Base-by-base conservation (phyloP, 208 protist genomes). In the Leishmania gerbilli region DNA sequence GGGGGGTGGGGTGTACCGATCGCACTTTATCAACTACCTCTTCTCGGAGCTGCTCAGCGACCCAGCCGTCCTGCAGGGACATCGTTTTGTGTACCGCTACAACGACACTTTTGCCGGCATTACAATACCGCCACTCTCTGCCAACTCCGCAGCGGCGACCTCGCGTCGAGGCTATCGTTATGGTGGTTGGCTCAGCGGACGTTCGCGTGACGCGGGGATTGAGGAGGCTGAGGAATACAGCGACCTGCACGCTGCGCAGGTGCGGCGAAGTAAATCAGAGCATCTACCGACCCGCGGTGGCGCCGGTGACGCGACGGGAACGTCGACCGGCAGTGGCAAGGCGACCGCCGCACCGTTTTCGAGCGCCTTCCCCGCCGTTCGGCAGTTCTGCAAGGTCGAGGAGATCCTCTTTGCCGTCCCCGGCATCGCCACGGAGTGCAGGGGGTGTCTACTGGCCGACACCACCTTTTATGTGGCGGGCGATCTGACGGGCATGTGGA, bases 371-470 rank as follows among this genome's bases (percentile, higher is more conserved):
- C 90, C 92, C 4, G 77, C 83, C 24, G 84, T 96, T 71, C 92
- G 92, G 1, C 84, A 84, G 47, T 98, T 98, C 83, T 92, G 87
- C 77, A 91, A 88, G 42, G 81, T 98, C 27, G 95, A 98, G 86
- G 92, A 96, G 79, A 95, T 98, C 82, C 79, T 97, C n/a, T 96
- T 96, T 49, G 92, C 93, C 13, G 92, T 98, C 40, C 95, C 95
- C 3, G 95, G 95, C 58, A 93, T 98, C 56, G 83, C 93, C 4
- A 98, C 95, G 7, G 86, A 92, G 76, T 98, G 95, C 80, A 88
- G 83, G 3, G 95, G 95, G 47, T 98, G 95, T 82, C 86, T 98
- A 34, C 87, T 98, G 71, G 92, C 95, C 17, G 93, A 98, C 87
- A 93, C 90, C 53, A 95, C 91, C 64, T 97, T 96, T 77, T 96